Evolutionary conservation across 441 rosid genomes (phyloP).

Genomic region (Erodium trifolium): DNA sequence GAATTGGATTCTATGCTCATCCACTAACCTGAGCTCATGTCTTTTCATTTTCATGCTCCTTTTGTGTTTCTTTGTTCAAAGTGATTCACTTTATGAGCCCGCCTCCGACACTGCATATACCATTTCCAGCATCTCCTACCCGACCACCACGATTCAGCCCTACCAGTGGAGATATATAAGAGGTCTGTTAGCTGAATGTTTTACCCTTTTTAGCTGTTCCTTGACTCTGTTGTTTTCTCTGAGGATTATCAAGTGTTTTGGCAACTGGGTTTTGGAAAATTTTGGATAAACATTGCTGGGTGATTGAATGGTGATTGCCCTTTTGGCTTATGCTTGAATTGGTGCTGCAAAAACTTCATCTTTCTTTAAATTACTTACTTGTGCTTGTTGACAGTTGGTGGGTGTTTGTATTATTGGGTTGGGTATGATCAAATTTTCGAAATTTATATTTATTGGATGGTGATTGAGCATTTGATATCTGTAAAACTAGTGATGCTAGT

Average conservation of each 20-base stretch:
- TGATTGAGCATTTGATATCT: neutral
- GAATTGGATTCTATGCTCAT: constrained; percentile 7
- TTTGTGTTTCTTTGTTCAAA: neutral
- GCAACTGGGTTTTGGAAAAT: neutral
- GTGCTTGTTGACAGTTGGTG: neutral
- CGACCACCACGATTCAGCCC: neutral
- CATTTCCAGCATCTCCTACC: constrained; percentile 4
- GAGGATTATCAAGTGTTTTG: neutral
- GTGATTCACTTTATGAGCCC: neutral
- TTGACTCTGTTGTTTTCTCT: neutral
- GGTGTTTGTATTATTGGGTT: neutral
- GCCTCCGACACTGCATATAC: neutral
- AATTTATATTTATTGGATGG: neutral
- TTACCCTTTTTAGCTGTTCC: neutral
- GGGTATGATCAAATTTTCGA: neutral
- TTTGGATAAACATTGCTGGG: neutral
- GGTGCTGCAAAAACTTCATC: neutral
- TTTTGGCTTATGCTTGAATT: neutral
- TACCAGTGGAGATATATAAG: constrained; percentile 4
- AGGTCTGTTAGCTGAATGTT: neutral
- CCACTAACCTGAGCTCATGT: neutral
- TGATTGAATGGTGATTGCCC: neutral
- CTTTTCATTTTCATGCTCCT: neutral
- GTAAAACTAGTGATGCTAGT: neutral
- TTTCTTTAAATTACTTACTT: neutral